Percentiles rank a stretch among this genome's conserved stretches.
Evolutionary conservation across 306 rosid genomes (phyloP).

Genomic region (Trifolium fragiferum): DNA sequence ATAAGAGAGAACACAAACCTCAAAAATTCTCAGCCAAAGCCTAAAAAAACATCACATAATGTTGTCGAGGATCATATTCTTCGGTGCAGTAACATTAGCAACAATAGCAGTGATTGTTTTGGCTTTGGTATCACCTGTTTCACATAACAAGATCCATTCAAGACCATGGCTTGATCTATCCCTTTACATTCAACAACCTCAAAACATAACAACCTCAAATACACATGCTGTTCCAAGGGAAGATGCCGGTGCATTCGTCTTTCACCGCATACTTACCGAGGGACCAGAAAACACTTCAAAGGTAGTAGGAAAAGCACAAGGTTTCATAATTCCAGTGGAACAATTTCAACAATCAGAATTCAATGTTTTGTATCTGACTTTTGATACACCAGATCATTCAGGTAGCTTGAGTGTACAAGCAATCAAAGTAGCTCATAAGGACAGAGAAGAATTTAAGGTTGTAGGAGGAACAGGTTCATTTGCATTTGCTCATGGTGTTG

Average conservation of each 20-base stretch:
- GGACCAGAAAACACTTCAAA: slow-evolving; percentile 76
- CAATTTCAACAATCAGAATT: slow-evolving; percentile 66
- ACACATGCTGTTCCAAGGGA: slow-evolving; percentile 31
- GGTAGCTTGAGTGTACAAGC: slow-evolving; percentile 79
- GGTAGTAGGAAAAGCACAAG: slow-evolving; percentile 69
- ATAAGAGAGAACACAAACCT: background rate
- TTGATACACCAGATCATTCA: slow-evolving; percentile 59
- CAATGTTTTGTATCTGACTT: slow-evolving; percentile 74
- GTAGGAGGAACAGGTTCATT: slow-evolving; percentile 89
- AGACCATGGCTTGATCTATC: slow-evolving; percentile 70
- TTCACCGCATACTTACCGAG: slow-evolving; percentile 64
- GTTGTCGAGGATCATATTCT: slow-evolving; percentile 63
- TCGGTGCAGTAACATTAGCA: slow-evolving; percentile 62
- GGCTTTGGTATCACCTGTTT: slow-evolving; percentile 65
- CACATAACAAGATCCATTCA: slow-evolving; percentile 50
- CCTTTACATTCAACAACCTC: slow-evolving; percentile 77
- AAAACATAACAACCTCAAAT: slow-evolving; percentile 33
- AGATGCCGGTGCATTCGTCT: slow-evolving; percentile 61
- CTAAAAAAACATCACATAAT: slow-evolving; percentile 32
- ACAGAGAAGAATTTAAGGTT: slow-evolving; percentile 55
- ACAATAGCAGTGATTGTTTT: slow-evolving; percentile 63
- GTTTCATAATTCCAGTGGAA: slow-evolving; percentile 71
- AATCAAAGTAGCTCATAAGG: slow-evolving; percentile 45
- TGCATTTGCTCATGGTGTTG: slow-evolving; percentile 89
- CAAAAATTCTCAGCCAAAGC: background rate